A percentile compares a stretch with the other conserved stretches of the same genome.
phyloP scores from a whole-genome alignment of 148 eudicot species.

The Camellia granthamiana region DNA sequence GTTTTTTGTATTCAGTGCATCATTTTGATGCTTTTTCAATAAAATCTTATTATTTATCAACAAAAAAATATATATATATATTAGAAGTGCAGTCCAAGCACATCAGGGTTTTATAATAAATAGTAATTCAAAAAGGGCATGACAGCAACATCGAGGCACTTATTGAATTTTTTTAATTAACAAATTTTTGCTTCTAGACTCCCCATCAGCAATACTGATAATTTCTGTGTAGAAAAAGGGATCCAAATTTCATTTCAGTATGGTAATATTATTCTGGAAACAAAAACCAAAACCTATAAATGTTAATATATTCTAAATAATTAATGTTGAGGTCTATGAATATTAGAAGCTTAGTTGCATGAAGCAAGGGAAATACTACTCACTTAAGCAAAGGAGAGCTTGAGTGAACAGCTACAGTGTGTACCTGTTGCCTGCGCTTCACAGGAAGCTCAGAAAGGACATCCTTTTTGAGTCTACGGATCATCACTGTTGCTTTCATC shows the following conservation, averaged over 20 bases:
- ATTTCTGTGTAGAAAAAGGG: too few species aligned
- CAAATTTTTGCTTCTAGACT: background rate
- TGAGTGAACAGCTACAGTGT: background rate
- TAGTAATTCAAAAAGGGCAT: background rate
- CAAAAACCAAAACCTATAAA: too few species aligned
- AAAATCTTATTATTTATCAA: too few species aligned
- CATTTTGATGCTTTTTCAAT: too few species aligned
- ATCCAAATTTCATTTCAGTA: too few species aligned
- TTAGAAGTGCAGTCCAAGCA: background rate
- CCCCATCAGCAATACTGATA: background rate
- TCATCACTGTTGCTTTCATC: conserved; percentile 94
- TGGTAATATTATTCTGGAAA: too few species aligned
- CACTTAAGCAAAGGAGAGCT: background rate
- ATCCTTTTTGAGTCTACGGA: conserved; percentile 93
- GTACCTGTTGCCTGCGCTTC: conserved; percentile 97
- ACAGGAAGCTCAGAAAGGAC: conserved; percentile 89
- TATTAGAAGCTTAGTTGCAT: background rate
- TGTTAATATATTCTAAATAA: too few species aligned
- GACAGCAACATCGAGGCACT: background rate
- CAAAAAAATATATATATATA: too few species aligned
- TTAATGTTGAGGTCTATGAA: too few species aligned
- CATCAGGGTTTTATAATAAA: background rate
- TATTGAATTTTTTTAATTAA: background rate
- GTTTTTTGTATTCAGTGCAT: too few species aligned
- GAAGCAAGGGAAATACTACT: background rate